Conservation (phyloP, 805 yeast species). For the Kodamaea lidongshanica region DNA sequence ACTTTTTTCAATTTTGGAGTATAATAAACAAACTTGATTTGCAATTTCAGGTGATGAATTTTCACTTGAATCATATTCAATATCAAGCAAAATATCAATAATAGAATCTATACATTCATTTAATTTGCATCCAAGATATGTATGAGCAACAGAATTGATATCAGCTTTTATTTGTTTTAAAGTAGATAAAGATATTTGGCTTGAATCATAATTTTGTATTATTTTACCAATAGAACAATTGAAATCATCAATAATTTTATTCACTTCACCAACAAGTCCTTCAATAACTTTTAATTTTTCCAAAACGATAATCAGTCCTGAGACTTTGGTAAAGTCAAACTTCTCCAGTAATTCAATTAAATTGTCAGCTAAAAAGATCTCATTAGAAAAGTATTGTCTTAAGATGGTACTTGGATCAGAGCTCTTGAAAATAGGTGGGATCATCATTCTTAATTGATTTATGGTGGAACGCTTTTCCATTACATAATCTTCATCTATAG, state of each 20-base stretch:
- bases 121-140: constrained; percentile 10
- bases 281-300: constrained; percentile 6
- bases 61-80: constrained; percentile 9
- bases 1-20: constrained; percentile 2
- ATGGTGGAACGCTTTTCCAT: constrained; percentile 2
- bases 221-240: constrained; percentile 6
- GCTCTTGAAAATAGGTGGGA: constrained; percentile 5
- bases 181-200: constrained; percentile 3
- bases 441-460: constrained; percentile 3
- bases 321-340: constrained; percentile 7
- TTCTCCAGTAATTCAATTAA: constrained; percentile 9
- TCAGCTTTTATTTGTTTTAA: constrained; percentile 7
- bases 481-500: too few species aligned
- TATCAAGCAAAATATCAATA: constrained; percentile 10
- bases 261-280: constrained; percentile 5
- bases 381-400: constrained; percentile 12
- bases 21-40: neutral
- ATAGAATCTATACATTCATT: constrained; percentile 9
- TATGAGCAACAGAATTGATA: constrained; percentile 6
- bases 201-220: constrained; percentile 3
- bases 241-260: constrained; percentile 7
- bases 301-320: constrained; percentile 7
- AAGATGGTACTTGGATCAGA: constrained; percentile 4
- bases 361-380: constrained; percentile 12
- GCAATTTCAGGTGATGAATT: neutral